These are phyloP conservation scores for Leucocoprinus sp. DNA, from an alignment of 768 basidiomycete genomes.

Conservation along the genomic window DNA sequence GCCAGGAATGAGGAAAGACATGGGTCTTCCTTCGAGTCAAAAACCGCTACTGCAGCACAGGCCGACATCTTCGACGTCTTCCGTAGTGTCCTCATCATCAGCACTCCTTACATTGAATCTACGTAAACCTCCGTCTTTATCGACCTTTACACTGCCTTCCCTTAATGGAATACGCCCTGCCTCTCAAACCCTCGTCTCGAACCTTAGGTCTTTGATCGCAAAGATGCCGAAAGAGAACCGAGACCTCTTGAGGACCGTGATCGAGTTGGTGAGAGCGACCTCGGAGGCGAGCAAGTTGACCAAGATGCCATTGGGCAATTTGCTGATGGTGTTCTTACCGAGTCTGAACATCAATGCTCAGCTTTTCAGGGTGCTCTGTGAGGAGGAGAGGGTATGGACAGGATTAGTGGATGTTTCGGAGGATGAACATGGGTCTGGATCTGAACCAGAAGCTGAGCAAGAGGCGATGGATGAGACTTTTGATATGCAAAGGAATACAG, in stretches of 20 bases:
- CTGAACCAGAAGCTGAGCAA: conserved; percentile 4
- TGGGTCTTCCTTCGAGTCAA: conserved; percentile 31
- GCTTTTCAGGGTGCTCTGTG: conserved; percentile 64
- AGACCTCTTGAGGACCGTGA: conserved; percentile 77
- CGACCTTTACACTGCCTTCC: conserved; percentile 68
- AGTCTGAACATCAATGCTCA: conserved; percentile 74
- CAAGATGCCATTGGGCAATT: conserved; percentile 88
- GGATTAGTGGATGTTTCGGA: conserved; percentile 7
- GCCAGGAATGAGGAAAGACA: conserved; percentile 11
- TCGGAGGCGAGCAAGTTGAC: conserved; percentile 61
- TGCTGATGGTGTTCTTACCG: conserved; percentile 84
- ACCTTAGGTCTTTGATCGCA: conserved; percentile 54
- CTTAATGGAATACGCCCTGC: conserved; percentile 54
- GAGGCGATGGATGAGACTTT: conserved; percentile 8
- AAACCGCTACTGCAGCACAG: conserved; percentile 23
- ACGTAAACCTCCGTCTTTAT: conserved; percentile 73
- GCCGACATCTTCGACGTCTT: conserved; percentile 8
- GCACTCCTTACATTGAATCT: conserved; percentile 19
- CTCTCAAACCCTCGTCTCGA: conserved; percentile 47
- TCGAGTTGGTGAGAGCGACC: conserved; percentile 72
- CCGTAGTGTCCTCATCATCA: not conserved
- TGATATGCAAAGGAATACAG: conserved; percentile 13
- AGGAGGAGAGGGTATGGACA: conserved; percentile 60
- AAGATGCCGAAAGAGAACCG: conserved; percentile 74
- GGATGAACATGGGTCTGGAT: too few species aligned